Base-by-base conservation (phyloP, 768 basidiomycete species). In the Rhizopogon sp. region DNA sequence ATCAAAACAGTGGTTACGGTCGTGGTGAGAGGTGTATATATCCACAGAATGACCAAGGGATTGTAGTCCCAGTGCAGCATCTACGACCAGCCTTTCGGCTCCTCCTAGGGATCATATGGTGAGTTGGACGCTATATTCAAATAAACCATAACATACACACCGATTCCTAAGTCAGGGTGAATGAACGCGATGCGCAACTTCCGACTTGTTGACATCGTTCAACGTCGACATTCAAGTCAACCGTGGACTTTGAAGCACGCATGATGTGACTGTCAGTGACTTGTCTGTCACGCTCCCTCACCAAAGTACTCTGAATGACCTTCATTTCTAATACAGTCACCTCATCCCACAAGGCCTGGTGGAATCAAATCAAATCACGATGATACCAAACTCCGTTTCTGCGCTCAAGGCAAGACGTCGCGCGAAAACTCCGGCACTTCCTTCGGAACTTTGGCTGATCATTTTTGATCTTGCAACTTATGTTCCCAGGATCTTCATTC, bases 91-190 rank as follows among this genome's bases (percentile, higher is more conserved):
- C 25, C 96, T 80, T 71, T 99, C 96, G 2, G 96, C 96, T 17
- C 96, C 96, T 60, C 96, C 95, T 98, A 63, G 13, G 14, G 37
- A 44, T 13, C 11, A 17, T 39, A 52, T 42, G 39, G 42, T 47
- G 52, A 56, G 33, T 17, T 13, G 43, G 40, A 40, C 35, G 42
- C 10, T 10, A 39, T 5, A 13, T 9, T 39, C 22, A 45, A 33
- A 28, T 7, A 5, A 29, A 6, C 6, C 5, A 17, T 25, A 25
- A 20, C 35, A 31, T 29, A 62, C 68, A 43, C 61, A 93, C 94
- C 95, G 50, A 98, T 94, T 55, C 95, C 95, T 5, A 98, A 76
- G 74, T 98, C 95, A 35, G 95, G 95, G 66, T 98, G 95, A 53
- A 97, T 77, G 70, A 97, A 93, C 5, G 90, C 93, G 57, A 97